Evolutionary conservation across 2,329 filamentous ascomycete species (phyloP).

Genomic region (Endoconidiophora laricicola): DNA sequence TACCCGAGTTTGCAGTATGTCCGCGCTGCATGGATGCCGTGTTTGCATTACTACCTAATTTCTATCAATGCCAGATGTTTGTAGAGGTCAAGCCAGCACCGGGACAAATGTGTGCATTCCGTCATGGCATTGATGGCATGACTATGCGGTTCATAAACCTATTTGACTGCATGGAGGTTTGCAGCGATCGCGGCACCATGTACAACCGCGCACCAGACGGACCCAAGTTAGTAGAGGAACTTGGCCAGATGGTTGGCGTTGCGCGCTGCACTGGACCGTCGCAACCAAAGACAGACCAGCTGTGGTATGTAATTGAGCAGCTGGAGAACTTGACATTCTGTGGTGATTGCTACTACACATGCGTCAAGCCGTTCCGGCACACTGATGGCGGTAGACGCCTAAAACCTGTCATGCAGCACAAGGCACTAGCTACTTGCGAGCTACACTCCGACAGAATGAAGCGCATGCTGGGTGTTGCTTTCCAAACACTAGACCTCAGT

Average conservation of each 20-base stretch:
- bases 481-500: conserved; percentile 5
- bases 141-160: conserved; percentile 39
- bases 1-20: conserved; percentile 57
- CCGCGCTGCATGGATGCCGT: conserved; percentile 53
- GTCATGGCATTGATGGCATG: conserved; percentile 34
- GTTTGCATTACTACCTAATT: conserved; percentile 38
- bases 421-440: conserved; percentile 47
- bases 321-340: conserved; percentile 71
- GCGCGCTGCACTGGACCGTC: conserved; percentile 33
- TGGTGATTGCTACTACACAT: conserved; percentile 61
- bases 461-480: conserved; percentile 47
- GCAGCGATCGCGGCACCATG: conserved; percentile 22
- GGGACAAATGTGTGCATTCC: conserved; percentile 34
- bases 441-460: conserved; percentile 72
- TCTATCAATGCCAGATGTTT: conserved; percentile 35
- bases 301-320: conserved; percentile 64
- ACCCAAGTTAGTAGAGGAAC: conserved; percentile 43
- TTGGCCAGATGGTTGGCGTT: conserved; percentile 32
- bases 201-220: conserved; percentile 32
- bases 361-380: conserved; percentile 50
- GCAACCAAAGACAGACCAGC: conserved; percentile 48
- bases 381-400: conserved; percentile 32
- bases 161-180: conserved; percentile 40
- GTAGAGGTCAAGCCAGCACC: conserved; percentile 28
- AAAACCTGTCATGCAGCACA: conserved; percentile 46